Conservation (phyloP, 495 filamentous ascomycete genomes). For the Penicillium parvum region DNA sequence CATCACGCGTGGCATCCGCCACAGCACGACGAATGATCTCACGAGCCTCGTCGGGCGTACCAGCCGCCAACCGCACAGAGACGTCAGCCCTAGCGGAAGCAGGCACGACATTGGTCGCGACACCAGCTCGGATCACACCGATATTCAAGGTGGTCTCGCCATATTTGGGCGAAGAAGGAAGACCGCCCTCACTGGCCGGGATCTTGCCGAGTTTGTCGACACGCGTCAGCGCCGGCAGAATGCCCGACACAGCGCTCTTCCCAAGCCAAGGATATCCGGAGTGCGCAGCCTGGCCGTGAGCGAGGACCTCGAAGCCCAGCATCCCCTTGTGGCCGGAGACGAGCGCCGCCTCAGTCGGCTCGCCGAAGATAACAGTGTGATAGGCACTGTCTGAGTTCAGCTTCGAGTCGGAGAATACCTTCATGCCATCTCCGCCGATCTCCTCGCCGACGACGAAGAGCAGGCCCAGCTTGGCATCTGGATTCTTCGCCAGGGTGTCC, state of each 20-base stretch:
- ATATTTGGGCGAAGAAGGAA: conserved; percentile 71
- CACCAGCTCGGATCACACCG: conserved; percentile 71
- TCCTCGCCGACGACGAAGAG: conserved; percentile 93
- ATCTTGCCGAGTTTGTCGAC: conserved; percentile 53
- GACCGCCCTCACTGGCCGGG: conserved; percentile 39
- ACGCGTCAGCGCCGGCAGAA: conserved; percentile 61
- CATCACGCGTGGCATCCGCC: conserved; percentile 51
- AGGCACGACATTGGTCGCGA: conserved; percentile 85
- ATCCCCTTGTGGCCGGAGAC: conserved; percentile 89
- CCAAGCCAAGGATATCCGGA: conserved; percentile 87
- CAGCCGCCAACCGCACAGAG: conserved; percentile 69
- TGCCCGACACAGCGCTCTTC: conserved; percentile 67
- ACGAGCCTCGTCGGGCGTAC: conserved; percentile 52
- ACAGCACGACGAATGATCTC: conserved; percentile 53
- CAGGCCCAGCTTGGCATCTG: conserved; percentile 54
- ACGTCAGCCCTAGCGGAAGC: conserved; percentile 62
- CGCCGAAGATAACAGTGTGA: conserved; percentile 77
- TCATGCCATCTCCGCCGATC: conserved; percentile 80
- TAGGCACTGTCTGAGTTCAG: conserved; percentile 40
- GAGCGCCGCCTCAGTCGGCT: conserved; percentile 84
- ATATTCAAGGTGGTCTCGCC: conserved; percentile 88
- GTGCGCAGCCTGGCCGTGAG: conserved; percentile 75
- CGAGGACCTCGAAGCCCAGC: conserved; percentile 56
- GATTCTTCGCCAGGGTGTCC: conserved; percentile 48
- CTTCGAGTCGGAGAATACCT: conserved; percentile 37